phyloP scores from a whole-genome alignment of 176 grass and related monocot species.

The Carex cristatella region DNA sequence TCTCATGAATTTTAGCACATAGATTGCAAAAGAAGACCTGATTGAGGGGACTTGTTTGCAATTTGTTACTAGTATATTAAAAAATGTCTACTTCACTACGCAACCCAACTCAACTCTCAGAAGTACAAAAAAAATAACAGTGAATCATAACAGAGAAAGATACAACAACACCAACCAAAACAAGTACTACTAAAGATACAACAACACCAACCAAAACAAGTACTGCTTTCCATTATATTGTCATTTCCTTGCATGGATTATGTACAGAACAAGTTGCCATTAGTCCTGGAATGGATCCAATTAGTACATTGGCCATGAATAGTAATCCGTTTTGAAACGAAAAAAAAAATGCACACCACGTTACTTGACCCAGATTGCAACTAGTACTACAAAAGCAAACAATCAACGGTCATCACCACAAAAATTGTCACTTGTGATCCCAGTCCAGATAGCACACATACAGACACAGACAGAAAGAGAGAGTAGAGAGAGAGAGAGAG shows the following conservation, averaged over 20 bases:
- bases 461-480: neutral
- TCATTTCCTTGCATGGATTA: neutral
- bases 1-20: neutral
- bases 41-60: neutral
- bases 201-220: neutral
- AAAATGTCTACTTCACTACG: neutral
- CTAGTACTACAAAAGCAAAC: neutral
- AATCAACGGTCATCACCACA: neutral
- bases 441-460: neutral
- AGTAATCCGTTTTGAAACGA: neutral
- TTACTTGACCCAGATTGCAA: neutral
- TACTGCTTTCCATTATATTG: neutral
- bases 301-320: neutral
- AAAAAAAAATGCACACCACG: neutral
- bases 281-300: constrained; percentile 10
- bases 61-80: neutral
- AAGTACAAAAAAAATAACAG: neutral
- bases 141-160: neutral
- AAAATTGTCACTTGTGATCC: neutral
- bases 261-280: neutral
- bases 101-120: neutral
- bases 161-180: neutral
- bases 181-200: neutral
- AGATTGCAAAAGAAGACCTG: neutral
- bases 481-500: constrained; percentile 5